Evolutionary conservation across 371 early-diverging fungal genomes (phyloP).

Genomic region (Syncephalastrum sp.): DNA sequence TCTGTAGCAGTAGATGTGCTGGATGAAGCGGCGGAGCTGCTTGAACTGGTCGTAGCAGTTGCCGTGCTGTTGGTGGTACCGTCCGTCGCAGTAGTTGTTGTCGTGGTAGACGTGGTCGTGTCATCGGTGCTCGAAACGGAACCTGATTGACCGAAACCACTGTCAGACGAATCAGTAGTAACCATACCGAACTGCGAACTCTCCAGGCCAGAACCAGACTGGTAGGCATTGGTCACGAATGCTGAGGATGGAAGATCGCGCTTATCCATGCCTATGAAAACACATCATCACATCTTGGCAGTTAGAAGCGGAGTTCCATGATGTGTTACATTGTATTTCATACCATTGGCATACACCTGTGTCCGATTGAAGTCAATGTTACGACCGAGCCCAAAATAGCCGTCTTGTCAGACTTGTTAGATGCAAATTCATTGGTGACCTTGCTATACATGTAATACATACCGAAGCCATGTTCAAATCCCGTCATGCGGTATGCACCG

Average conservation of each 20-base stretch:
- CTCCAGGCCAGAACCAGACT: conserved; percentile 32
- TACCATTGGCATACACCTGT: conserved; percentile 13
- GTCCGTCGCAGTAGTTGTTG: not conserved
- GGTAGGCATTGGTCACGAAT: conserved; percentile 41
- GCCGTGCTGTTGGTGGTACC: conserved; percentile 4
- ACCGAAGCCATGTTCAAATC: conserved; percentile 46
- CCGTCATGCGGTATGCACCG: conserved; percentile 46
- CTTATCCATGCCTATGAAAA: not conserved
- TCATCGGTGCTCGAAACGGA: conserved; percentile 6
- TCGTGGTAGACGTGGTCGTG: conserved; percentile 1
- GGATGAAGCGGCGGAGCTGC: not conserved
- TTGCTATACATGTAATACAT: not conserved
- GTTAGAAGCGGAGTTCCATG: not conserved
- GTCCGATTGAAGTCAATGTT: conserved; percentile 31
- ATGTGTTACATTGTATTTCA: conserved; percentile 12
- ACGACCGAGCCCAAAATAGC: conserved; percentile 48
- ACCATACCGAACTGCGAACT: conserved; percentile 45
- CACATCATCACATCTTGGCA: conserved; percentile 5
- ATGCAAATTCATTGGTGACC: too few species aligned
- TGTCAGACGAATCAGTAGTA: conserved; percentile 16
- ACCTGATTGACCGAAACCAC: conserved; percentile 29
- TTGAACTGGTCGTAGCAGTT: not conserved
- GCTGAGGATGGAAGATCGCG: conserved; percentile 24
- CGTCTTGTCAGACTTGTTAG: conserved; percentile 21
- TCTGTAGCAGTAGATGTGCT: not conserved